phyloP scores from a whole-genome alignment of 176 grass and related monocot species.

The Carex littledalei region DNA sequence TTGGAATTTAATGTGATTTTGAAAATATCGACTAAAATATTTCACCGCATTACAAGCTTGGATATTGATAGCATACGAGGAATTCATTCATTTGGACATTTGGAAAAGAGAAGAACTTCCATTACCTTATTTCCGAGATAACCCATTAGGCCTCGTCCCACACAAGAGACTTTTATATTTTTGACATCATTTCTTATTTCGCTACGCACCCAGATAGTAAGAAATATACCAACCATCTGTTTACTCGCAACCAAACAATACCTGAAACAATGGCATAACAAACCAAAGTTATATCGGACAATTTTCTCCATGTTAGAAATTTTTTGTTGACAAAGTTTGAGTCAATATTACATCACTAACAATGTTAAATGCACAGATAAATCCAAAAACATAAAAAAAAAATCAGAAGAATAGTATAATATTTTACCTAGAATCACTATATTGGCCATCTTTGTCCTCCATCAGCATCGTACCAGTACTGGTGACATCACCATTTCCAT shows the following conservation, averaged over 20 bases:
- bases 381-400: background rate
- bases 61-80: background rate
- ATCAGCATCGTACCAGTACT: conserved; percentile 10
- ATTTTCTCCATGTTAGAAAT: background rate
- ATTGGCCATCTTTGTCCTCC: conserved; percentile 44
- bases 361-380: background rate
- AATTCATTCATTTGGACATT: background rate
- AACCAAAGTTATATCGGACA: conserved; percentile 11
- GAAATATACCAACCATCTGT: conserved; percentile 99
- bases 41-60: background rate
- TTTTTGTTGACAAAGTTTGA: background rate
- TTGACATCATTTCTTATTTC: conserved; percentile 84
- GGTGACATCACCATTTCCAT: conserved; percentile 31
- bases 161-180: conserved; percentile 93
- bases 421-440: conserved; percentile 50
- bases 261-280: conserved; percentile 34
- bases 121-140: conserved; percentile 98
- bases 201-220: conserved; percentile 73
- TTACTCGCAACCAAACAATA: conserved; percentile 97
- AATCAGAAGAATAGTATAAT: background rate
- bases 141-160: conserved; percentile 94
- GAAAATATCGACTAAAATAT: background rate
- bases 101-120: background rate
- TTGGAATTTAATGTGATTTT: conserved; percentile 3
- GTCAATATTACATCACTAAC: background rate